Percentiles rank a stretch among this genome's conserved stretches.
Evolutionary conservation across 805 yeast genomes (phyloP).

Genomic region (Wickerhamomyces rabaulensis): DNA sequence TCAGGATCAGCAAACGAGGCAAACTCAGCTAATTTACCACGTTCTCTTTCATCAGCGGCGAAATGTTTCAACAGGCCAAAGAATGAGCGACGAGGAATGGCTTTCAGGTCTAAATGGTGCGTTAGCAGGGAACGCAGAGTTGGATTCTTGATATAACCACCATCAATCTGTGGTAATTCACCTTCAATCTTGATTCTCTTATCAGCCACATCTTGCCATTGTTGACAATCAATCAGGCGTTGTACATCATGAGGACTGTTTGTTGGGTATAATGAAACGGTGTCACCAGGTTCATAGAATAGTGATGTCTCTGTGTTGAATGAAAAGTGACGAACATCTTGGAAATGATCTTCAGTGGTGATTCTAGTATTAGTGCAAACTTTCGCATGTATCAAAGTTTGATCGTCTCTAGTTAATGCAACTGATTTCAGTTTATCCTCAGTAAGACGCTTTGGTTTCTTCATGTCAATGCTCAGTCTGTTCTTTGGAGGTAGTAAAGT

Average conservation of each 20-base stretch:
- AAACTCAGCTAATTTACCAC: constrained; percentile 72
- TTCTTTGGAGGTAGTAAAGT: constrained; percentile 35
- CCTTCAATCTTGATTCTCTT: constrained; percentile 33
- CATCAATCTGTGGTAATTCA: constrained; percentile 33
- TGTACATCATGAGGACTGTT: constrained; percentile 65
- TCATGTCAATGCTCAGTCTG: constrained; percentile 23
- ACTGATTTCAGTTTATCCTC: constrained; percentile 22
- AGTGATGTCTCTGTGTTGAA: constrained; percentile 11
- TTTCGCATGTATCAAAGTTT: constrained; percentile 32
- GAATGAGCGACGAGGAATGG: constrained; percentile 82
- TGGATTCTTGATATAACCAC: constrained; percentile 54
- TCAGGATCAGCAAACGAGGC: constrained; percentile 67
- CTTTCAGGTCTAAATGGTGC: constrained; percentile 74
- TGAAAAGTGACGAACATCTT: constrained; percentile 71
- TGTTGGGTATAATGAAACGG: constrained; percentile 68
- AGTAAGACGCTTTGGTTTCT: constrained; percentile 28
- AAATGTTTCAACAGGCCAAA: constrained; percentile 73
- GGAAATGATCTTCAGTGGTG: constrained; percentile 73
- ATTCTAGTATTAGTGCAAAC: constrained; percentile 52
- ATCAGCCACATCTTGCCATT: constrained; percentile 73
- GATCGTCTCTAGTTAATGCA: constrained; percentile 28
- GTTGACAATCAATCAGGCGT: constrained; percentile 58
- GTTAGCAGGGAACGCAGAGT: constrained; percentile 71
- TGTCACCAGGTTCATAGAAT: constrained; percentile 72
- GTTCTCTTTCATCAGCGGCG: constrained; percentile 67